Evolutionary conservation across 805 yeast genomes (phyloP), one percentile per base, ranked within the genome.

Genomic region (Metschnikowia baotianmanensis): DNA sequence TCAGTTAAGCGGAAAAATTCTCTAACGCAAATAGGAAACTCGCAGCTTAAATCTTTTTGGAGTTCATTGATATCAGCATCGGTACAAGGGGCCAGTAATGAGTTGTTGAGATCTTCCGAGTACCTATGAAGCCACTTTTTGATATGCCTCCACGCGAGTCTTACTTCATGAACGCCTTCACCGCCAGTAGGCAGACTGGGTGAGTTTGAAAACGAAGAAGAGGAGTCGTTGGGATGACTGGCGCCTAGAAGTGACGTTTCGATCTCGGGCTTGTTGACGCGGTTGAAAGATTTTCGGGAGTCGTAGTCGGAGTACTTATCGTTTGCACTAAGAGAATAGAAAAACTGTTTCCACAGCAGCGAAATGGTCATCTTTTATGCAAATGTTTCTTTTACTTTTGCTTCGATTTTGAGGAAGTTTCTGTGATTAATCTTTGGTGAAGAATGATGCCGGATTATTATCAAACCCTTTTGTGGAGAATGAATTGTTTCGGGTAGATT

Each of bases 131-230:
- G 69, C 96, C 97, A 91, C 15, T 78, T 70, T 51, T 86, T 91
- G 43, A 91, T 80, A 55, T 90, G 90, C 47, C 85, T 76, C 98
- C 98, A 91, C 10, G 96, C 85, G 17, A 81, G 76, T 26, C 83
- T 71, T 2, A 77, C 70, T 47, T 90, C 87, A 39, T 91, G 80
- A 19, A 85, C 82, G 34, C 95, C 95, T 31, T 79, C 84, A 13
- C 59, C 63, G 52, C 48, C 74, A 41, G 58, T 72, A 45, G 58
- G 67, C 45, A 48, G 74, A 22, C 17, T 21, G 8, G 33, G 10
- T 1, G 28, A n/a, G 17, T 40, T 51, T 20, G 40, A 17, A 7
- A 50, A 40, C 5, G 62, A 49, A 3, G 47, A 54, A 5, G 55
- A 42, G n/a, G 62, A 43, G 13, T 57, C 57, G 23, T 47, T 52